Evolutionary conservation across 164 flowering plant genomes (phyloP).

Genomic region (Berberis vulgaris): DNA sequence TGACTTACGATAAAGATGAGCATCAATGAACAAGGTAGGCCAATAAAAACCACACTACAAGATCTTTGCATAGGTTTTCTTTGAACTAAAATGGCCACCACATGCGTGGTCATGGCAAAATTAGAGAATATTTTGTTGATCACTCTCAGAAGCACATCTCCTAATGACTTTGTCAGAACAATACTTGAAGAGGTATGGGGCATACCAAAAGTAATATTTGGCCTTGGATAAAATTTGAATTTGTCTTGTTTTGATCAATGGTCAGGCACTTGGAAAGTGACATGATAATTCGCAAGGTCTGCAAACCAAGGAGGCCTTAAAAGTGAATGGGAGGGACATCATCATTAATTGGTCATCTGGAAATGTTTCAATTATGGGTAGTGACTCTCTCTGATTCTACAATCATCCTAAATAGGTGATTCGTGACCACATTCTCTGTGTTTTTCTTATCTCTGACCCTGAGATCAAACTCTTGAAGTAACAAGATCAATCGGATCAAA

Average conservation of each 20-base stretch:
- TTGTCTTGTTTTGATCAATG: too few species aligned
- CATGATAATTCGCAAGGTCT: background rate
- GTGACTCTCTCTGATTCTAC: too few species aligned
- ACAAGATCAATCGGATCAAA: constrained; percentile 1
- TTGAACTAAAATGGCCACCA: background rate
- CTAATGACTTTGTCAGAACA: constrained; percentile 9
- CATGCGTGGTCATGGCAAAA: background rate
- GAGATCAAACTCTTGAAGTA: background rate
- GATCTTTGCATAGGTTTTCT: background rate
- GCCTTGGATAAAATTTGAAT: background rate
- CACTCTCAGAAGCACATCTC: constrained; percentile 1
- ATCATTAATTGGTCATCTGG: too few species aligned
- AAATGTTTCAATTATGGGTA: too few species aligned
- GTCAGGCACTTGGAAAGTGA: background rate
- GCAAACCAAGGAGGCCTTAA: background rate
- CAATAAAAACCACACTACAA: background rate
- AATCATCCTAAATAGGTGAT: too few species aligned
- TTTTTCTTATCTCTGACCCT: background rate
- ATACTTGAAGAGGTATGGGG: constrained; percentile 1
- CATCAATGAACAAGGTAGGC: constrained; percentile 6
- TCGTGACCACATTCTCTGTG: too few species aligned
- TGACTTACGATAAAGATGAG: too few species aligned
- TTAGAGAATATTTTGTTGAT: background rate
- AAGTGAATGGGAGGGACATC: background rate
- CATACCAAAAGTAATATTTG: constrained; percentile 7